Percentiles rank a stretch among this genome's conserved stretches.
phyloP scores from a whole-genome alignment of 768 basidiomycete species.

The Termitomyces sp. region DNA sequence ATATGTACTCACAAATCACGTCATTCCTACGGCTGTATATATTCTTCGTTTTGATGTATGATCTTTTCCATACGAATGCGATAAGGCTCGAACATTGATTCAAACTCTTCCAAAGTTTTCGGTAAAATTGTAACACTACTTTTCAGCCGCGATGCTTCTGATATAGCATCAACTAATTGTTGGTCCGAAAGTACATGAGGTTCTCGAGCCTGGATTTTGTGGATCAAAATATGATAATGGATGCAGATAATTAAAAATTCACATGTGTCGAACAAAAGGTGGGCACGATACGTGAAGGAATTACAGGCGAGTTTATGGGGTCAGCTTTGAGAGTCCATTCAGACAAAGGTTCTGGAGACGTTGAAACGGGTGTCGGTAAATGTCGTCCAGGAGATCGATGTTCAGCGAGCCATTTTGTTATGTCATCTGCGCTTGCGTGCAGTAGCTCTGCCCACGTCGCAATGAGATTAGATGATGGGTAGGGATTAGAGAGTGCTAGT shows the following conservation, averaged over 20 bases:
- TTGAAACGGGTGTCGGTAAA: slow-evolving; percentile 19
- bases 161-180: slow-evolving; percentile 14
- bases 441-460: slow-evolving; percentile 26
- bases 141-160: slow-evolving; percentile 11
- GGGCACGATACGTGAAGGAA: slow-evolving; percentile 5
- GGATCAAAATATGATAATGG: not conserved
- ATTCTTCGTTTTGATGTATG: slow-evolving; percentile 6
- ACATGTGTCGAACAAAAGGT: slow-evolving; percentile 4
- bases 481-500: slow-evolving; percentile 15
- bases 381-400: slow-evolving; percentile 10
- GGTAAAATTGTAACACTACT: slow-evolving; percentile 2
- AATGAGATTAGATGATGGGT: slow-evolving; percentile 21
- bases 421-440: slow-evolving; percentile 14
- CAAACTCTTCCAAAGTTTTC: slow-evolving; percentile 9
- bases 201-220: slow-evolving; percentile 12
- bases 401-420: slow-evolving; percentile 18
- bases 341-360: slow-evolving; percentile 16
- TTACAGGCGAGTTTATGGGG: slow-evolving; percentile 13
- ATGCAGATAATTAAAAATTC: not conserved
- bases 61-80: slow-evolving; percentile 7
- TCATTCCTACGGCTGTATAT: not conserved
- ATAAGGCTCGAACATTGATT: slow-evolving; percentile 14
- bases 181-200: slow-evolving; percentile 7
- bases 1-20: not conserved
- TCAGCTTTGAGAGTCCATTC: slow-evolving; percentile 12